Percentiles rank a stretch among this genome's conserved stretches.
Conservation (phyloP, 257 asterid species). For the Datura wrightii region DNA sequence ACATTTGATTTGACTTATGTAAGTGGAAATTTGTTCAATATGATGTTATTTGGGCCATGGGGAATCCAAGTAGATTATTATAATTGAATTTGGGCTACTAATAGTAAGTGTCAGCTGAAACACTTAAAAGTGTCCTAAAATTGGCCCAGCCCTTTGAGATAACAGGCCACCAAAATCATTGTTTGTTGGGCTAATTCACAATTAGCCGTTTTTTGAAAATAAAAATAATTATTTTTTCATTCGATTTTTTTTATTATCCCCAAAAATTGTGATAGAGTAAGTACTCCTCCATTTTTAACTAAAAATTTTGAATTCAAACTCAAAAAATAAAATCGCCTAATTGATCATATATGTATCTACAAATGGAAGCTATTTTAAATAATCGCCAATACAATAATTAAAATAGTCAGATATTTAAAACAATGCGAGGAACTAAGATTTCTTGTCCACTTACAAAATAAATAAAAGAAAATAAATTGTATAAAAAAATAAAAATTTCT, state of each 20-base stretch:
- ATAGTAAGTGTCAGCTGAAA: neutral
- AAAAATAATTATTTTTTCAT: no score
- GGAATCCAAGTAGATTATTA: neutral
- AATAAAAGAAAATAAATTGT: neutral
- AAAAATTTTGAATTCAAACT: no score
- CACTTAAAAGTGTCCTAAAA: neutral
- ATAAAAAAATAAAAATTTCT: neutral
- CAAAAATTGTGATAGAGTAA: neutral
- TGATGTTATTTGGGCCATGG: neutral
- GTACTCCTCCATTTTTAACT: no score
- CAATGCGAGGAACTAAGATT: neutral
- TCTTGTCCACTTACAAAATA: neutral
- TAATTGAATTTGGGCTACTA: neutral
- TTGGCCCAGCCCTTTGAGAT: neutral
- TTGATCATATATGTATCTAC: no score
- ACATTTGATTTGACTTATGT: neutral
- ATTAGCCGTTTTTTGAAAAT: neutral
- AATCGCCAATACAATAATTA: neutral
- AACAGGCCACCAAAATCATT: neutral
- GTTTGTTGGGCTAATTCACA: neutral
- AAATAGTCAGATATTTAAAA: neutral
- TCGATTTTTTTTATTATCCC: no score
- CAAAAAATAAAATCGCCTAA: no score
- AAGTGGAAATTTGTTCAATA: neutral
- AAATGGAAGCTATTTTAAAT: neutral